Evolutionary conservation across 2,329 filamentous ascomycete species (phyloP).

Genomic region (Sarocladium strictum): DNA sequence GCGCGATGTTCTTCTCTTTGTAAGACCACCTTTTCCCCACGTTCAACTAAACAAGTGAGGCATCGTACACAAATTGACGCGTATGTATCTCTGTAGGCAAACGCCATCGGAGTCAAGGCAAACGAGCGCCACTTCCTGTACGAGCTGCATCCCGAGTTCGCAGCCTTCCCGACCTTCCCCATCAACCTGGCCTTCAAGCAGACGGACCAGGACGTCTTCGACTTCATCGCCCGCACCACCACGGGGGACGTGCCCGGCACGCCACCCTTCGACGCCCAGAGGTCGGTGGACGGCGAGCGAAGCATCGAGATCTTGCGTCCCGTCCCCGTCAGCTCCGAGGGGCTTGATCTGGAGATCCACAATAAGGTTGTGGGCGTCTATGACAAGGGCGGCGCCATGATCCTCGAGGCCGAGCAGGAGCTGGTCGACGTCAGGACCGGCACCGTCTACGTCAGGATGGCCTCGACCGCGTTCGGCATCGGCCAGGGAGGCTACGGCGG

Average conservation of each 20-base stretch:
- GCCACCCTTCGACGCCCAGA: conserved; percentile 33
- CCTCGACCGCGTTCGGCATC: conserved; percentile 35
- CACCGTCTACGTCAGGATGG: conserved; percentile 31
- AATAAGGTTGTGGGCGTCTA: conserved; percentile 37
- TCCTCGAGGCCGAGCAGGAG: conserved; percentile 33
- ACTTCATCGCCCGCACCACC: conserved; percentile 31
- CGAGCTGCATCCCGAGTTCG: conserved; percentile 37
- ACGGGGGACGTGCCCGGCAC: conserved; percentile 28
- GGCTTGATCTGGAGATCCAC: conserved; percentile 31
- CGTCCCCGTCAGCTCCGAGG: conserved; percentile 29
- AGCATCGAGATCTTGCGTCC: conserved; percentile 30
- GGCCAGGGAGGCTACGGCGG: conserved; percentile 40
- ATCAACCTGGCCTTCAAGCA: conserved; percentile 39
- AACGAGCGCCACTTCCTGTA: conserved; percentile 38
- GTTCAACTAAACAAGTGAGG: too few species aligned
- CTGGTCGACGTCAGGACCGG: conserved; percentile 32
- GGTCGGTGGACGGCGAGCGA: conserved; percentile 35
- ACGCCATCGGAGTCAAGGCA: conserved; percentile 30
- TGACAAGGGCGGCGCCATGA: conserved; percentile 37
- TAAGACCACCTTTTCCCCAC: too few species aligned
- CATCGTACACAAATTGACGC: too few species aligned
- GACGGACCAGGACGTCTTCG: conserved; percentile 37
- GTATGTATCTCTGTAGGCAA: conserved; percentile 28
- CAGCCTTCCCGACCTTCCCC: conserved; percentile 40
- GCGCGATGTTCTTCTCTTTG: conserved; percentile 31